Evolutionary conservation across 306 rosid species (phyloP), one percentile per base, ranked within the genome.

Genomic region (Dryas alaskensis): DNA sequence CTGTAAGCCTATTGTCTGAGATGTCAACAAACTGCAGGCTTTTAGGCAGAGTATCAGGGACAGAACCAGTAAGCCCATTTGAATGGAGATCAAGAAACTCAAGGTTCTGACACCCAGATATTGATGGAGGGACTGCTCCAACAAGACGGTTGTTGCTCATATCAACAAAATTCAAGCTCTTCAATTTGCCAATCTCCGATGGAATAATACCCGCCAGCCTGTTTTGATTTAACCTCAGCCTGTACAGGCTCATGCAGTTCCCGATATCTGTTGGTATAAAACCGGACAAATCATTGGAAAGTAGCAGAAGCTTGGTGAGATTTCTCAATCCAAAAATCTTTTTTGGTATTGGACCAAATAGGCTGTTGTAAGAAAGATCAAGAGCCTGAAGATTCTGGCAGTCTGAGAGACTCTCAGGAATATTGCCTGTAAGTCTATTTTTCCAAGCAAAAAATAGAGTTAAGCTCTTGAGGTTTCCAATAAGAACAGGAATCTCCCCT

Each of bases 61-160:
- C 61, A 27, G 84, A 73, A 74, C 96, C 92, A 0, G 87, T 78
- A 78, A 95, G 79, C 69, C 87, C 84, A 72, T 95, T 95, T 1
- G 96, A 84, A 79, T 92, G 97, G 53, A 95, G 93, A 67, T 95
- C 98, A 39, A 95, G 80, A 76, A 83, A 92, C 89, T 92, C 89
- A 9, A 95, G 97, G 58, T 80, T 81, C 50, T 82, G 76, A 60
- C 96, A 92, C 71, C 81, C 85, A 7, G 87, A 87, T 51, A 95
- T 78, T 10, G 92, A 74, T 49, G 83, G n/a, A 68, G 99, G 97
- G 78, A 90, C 74, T 60, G 78, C 85, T 63, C 98, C 98, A 25
- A 73, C 87, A 64, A 92, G 89, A 78, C 59, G 84, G 64, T 92
- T 92, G 71, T 68, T 80, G 84, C 86, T 85, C 49, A 89, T 14